Evolutionary conservation across 495 filamentous ascomycete genomes (phyloP).

Genomic region (Penicillium silybi): DNA sequence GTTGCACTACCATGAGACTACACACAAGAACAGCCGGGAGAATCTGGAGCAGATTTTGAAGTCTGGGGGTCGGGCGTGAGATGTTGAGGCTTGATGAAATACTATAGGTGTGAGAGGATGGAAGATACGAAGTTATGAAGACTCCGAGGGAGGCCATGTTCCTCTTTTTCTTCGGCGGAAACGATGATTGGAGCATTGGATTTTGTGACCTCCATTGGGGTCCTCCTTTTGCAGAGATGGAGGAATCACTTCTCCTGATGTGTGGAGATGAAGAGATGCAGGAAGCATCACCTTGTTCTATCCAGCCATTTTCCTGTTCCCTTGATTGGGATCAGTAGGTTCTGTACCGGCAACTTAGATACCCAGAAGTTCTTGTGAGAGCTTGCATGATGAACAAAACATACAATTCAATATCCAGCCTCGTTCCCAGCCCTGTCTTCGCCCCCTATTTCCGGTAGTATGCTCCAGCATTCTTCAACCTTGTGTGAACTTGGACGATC

Average conservation of each 20-base stretch:
- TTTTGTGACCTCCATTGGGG: neutral
- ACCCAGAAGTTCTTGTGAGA: conserved; percentile 18
- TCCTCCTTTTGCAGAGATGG: neutral
- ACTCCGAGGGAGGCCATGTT: neutral
- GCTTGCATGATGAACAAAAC: neutral
- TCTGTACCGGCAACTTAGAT: conserved; percentile 13
- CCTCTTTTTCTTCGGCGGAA: neutral
- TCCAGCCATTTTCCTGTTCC: neutral
- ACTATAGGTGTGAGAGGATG: neutral
- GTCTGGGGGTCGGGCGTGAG: conserved; percentile 42
- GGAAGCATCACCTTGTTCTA: neutral
- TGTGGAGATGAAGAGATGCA: neutral
- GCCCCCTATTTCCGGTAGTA: too few species aligned
- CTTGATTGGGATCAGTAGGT: neutral
- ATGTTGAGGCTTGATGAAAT: neutral
- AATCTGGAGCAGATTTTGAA: conserved; percentile 84
- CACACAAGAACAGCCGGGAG: conserved; percentile 84
- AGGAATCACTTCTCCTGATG: neutral
- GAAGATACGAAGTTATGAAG: neutral
- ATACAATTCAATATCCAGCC: neutral
- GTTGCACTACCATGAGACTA: conserved; percentile 90
- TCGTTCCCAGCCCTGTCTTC: too few species aligned
- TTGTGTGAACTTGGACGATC: too few species aligned
- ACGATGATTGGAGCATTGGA: neutral
- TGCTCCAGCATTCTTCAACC: too few species aligned